Percentiles rank a stretch among this genome's conserved stretches.
Conservation (phyloP, 768 basidiomycete species). For the Podaxis mareebaensis region DNA sequence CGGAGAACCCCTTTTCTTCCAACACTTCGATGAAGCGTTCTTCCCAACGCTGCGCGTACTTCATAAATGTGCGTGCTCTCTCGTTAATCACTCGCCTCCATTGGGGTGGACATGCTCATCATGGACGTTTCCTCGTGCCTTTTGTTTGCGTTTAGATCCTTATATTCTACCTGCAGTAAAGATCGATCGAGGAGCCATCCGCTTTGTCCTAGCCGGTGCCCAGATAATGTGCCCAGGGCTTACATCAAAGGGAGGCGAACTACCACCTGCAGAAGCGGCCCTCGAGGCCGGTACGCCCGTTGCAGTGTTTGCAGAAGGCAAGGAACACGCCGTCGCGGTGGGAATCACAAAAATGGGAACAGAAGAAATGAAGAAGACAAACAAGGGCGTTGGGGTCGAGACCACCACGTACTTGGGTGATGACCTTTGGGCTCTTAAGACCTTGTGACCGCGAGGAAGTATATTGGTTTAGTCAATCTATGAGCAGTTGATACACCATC, state of each 20-base stretch:
- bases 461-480: neutral
- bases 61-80: slow-evolving; percentile 78
- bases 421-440: slow-evolving; percentile 76
- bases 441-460: slow-evolving; percentile 42
- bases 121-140: slow-evolving; percentile 12
- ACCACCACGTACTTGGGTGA: slow-evolving; percentile 85
- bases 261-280: slow-evolving; percentile 71
- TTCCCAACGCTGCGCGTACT: slow-evolving; percentile 86
- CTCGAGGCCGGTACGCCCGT: slow-evolving; percentile 76
- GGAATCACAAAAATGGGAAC: slow-evolving; percentile 81
- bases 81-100: neutral
- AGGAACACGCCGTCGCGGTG: slow-evolving; percentile 86
- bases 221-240: slow-evolving; percentile 98
- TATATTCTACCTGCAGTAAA: slow-evolving; percentile 85
- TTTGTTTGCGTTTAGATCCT: slow-evolving; percentile 63
- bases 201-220: slow-evolving; percentile 91
- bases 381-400: slow-evolving; percentile 91
- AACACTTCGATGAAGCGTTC: slow-evolving; percentile 93
- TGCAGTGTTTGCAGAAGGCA: slow-evolving; percentile 95
- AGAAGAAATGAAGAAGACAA: slow-evolving; percentile 87
- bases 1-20: slow-evolving; percentile 88
- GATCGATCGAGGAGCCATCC: slow-evolving; percentile 96
- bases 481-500: neutral
- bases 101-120: slow-evolving; percentile 8
- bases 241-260: slow-evolving; percentile 86